Base-by-base conservation (phyloP, 192 early-diverging fungal genomes). In the Spizellomyces punctatus region DNA sequence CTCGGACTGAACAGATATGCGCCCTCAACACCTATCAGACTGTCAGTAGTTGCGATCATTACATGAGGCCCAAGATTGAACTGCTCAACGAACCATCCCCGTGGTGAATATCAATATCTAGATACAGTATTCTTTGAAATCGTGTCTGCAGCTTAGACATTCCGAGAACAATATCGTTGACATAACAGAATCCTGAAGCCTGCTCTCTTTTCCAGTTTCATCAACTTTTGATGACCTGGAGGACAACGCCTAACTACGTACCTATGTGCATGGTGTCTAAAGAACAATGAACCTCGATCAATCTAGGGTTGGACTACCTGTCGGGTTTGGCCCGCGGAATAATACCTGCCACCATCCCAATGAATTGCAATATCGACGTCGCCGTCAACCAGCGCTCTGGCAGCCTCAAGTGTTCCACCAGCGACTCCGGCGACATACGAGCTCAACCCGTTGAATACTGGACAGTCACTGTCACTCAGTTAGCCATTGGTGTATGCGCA, bases 141-240 rank as follows among this genome's bases (percentile, higher is more conserved):
- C 55, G 44, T 14, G 52, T 19, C 44, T 75, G 79, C 21, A 95
- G 74, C 67, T 93, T 87, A 71, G 94, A 67, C 17, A 94, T 89
- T 8, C 88, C 91, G 50, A 96, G 69, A 0, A 96, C 94, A 79
- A 96, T 95, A 66, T 98, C 95, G 78, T 96, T 96, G 48, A 96
- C 92, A 73, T 92, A 98, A 79, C 96, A 98, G 73, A 96, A 98
- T 1, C 95, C 96, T 17, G 89, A 90, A n/a, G 95, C 94, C 90
- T 89, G 52, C 83, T 89, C 68, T 91, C 93, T 74, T 90, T 92
- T 43, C 89, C 92, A 73, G 2, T 2, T 9, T 12, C 10, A 47
- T 63, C 14, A 47, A 67, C 16, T 21, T 27, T 27, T 19, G 36
- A 41, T 62, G n/a, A 22, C 54, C 7, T 22, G n/a, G n/a, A 6